phyloP scores from a whole-genome alignment of 352 stramenopile species.

The Phytophthora megakarya region DNA sequence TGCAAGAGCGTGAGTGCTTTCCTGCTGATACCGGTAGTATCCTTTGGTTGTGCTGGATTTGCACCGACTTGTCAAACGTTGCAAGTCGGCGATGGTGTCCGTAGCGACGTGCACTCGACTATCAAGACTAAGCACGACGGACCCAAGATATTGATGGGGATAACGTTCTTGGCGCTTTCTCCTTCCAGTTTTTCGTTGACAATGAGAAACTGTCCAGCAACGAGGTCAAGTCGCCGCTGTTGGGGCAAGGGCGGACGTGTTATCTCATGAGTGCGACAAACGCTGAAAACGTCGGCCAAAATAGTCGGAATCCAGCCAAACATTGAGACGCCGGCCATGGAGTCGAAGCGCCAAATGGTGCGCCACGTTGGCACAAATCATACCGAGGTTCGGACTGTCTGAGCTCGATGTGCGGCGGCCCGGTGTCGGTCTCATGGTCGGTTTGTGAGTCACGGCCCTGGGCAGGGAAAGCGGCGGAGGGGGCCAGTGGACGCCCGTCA shows the following conservation, averaged over 20 bases:
- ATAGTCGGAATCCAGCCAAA: conserved; percentile 12
- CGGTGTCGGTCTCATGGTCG: not conserved
- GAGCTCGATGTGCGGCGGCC: not conserved
- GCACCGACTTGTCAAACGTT: conserved; percentile 4
- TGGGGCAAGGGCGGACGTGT: conserved; percentile 17
- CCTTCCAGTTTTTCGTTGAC: conserved; percentile 14
- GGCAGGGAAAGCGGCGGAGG: conserved; percentile 19
- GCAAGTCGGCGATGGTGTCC: not conserved
- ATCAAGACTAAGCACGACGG: conserved; percentile 22
- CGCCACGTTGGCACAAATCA: conserved; percentile 29
- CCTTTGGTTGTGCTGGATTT: conserved; percentile 5
- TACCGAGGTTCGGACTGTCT: conserved; percentile 18
- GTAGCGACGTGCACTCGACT: conserved; percentile 11
- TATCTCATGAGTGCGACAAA: conserved; percentile 22
- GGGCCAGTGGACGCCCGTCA: conserved; percentile 30
- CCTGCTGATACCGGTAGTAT: too few species aligned
- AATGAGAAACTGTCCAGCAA: conserved; percentile 14
- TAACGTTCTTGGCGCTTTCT: conserved; percentile 24
- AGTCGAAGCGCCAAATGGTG: conserved; percentile 16
- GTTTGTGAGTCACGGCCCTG: conserved; percentile 5
- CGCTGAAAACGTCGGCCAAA: conserved; percentile 8
- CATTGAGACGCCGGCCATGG: conserved; percentile 8
- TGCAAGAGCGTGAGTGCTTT: conserved; percentile 3
- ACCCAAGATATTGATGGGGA: not conserved
- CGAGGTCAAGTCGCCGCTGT: conserved; percentile 12